Evolutionary conservation across 208 protist species (phyloP), one percentile per base, ranked within the genome.

Genomic region (Lotmaria passim): DNA sequence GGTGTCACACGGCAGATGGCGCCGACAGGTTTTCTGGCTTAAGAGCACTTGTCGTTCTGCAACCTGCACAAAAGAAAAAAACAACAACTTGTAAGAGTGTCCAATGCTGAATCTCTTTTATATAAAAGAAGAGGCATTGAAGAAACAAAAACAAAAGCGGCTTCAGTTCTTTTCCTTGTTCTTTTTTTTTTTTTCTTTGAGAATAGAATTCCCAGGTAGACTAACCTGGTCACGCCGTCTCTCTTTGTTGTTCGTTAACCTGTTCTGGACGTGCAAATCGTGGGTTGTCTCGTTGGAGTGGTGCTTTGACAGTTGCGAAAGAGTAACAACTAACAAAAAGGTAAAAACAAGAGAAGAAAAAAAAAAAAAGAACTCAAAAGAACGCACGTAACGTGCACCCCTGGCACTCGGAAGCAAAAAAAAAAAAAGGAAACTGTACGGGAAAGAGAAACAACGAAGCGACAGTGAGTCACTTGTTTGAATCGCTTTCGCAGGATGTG

Each of bases 131-230:
- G n/a, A n/a, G n/a, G n/a, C n/a, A n/a, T n/a, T n/a, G n/a, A n/a
- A n/a, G n/a, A n/a, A n/a, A n/a, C n/a, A n/a, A n/a, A n/a, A n/a
- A n/a, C n/a, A n/a, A 31, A 51, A 23, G 17, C 46, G n/a, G n/a
- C 4, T 14, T 28, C 46, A 51, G 41, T 51, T 30, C 30, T 50
- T 66, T 69, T 60, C 47, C 28, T 34, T 60, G 3, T 67, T 68
- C 47, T 58, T 60, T 51, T 51, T 68, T 61, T 62, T 36, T 33
- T 70, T 67, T 65, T 21, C 61, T 67, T 53, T 30, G 23, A 55
- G 41, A 51, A 26, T 12, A 51, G n/a, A 38, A 36, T 26, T 41
- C 7, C 3, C 46, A 30, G 46, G 46, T 51, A 19, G 14, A 23
- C 23, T 24, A 5, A 7, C 6, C 14, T 24, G 46, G 23, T 30